Evolutionary conservation across 179 eudicot species (phyloP).

Genomic region (Silene coronaria): DNA sequence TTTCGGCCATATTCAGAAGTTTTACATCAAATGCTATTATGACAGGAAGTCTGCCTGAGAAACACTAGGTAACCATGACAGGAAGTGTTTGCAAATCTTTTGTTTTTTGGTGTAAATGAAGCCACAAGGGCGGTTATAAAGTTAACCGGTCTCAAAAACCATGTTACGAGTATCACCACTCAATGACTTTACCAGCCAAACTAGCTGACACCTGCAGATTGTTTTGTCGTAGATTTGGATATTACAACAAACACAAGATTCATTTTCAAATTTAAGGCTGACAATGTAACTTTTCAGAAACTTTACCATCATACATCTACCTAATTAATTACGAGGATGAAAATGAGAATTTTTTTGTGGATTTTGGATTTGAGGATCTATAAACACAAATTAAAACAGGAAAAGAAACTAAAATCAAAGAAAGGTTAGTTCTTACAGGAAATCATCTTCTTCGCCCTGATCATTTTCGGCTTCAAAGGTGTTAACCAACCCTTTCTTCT

Average conservation of each 20-base stretch:
- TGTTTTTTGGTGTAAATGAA: too few species aligned
- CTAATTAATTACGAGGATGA: neutral
- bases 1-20: neutral
- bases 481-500: constrained; percentile 36
- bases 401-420: neutral
- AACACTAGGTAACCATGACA: too few species aligned
- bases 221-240: too few species aligned
- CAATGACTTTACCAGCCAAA: too few species aligned
- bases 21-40: constrained; percentile 3
- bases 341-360: neutral
- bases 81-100: too few species aligned
- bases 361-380: neutral
- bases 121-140: too few species aligned
- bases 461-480: constrained; percentile 25
- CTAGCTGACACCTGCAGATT: too few species aligned
- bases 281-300: neutral
- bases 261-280: too few species aligned
- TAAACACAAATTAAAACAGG: neutral
- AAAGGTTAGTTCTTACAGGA: constrained; percentile 25
- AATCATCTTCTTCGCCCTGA: constrained; percentile 34
- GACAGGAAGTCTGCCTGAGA: neutral
- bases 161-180: too few species aligned
- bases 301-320: neutral
- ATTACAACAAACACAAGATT: too few species aligned
- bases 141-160: too few species aligned